Conservation (phyloP, 2,329 filamentous ascomycete species). For the Fusarium pilosicola region DNA sequence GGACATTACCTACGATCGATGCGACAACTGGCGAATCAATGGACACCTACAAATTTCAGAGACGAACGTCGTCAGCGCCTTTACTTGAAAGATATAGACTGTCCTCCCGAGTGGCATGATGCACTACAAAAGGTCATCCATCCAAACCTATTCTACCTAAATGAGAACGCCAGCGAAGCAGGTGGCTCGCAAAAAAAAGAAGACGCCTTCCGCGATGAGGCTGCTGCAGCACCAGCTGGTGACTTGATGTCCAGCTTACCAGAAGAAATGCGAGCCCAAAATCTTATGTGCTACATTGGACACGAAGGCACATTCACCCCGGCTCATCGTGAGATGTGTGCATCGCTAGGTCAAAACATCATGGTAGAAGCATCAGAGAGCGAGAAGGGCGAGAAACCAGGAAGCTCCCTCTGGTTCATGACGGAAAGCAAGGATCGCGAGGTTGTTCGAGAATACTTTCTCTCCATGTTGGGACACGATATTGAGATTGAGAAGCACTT, state of each 20-base stretch:
- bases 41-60: slow-evolving; percentile 77
- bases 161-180: slow-evolving; percentile 72
- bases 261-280: slow-evolving; percentile 87
- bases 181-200: slow-evolving; percentile 49
- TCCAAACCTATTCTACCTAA: slow-evolving; percentile 86
- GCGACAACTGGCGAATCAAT: slow-evolving; percentile 84
- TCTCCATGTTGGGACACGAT: slow-evolving; percentile 92
- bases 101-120: slow-evolving; percentile 85
- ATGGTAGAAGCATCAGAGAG: slow-evolving; percentile 91
- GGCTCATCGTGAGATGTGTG: slow-evolving; percentile 97
- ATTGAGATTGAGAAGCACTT: slow-evolving; percentile 98
- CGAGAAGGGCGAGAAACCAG: slow-evolving; percentile 79
- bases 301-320: slow-evolving; percentile 98
- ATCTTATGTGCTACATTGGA: slow-evolving; percentile 98
- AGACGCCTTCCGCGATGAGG: slow-evolving; percentile 59
- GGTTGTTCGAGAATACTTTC: slow-evolving; percentile 91
- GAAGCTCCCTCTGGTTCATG: slow-evolving; percentile 99
- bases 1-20: slow-evolving; percentile 92
- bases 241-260: slow-evolving; percentile 96
- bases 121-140: slow-evolving; percentile 82
- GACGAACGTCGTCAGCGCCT: slow-evolving; percentile 85
- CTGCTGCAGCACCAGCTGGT: slow-evolving; percentile 76
- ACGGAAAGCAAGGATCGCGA: slow-evolving; percentile 93
- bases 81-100: slow-evolving; percentile 98
- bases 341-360: slow-evolving; percentile 93